These are phyloP conservation scores for Blastobotrys raffinosifermentans DNA, from an alignment of 1,139 yeast genomes.

Conservation along the genomic window DNA sequence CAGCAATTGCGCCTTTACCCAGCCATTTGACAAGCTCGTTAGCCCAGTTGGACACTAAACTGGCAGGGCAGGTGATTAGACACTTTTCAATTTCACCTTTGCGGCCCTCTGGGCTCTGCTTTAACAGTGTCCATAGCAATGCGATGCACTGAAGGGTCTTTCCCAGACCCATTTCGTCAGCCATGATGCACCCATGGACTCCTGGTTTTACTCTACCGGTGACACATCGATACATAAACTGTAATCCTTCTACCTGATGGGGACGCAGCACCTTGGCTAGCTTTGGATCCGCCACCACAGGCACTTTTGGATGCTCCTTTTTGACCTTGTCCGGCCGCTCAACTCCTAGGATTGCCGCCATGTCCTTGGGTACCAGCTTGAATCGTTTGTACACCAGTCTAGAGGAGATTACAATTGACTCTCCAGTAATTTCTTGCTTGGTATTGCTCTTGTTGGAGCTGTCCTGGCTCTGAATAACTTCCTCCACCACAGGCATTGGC, in stretches of 20 bases:
- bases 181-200: conserved; percentile 98
- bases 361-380: not conserved
- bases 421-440: conserved; percentile 18
- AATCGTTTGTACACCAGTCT: not conserved
- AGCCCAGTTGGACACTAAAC: conserved; percentile 95
- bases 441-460: conserved; percentile 17
- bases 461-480: conserved; percentile 21
- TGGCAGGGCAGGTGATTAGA: conserved; percentile 92
- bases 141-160: conserved; percentile 92
- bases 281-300: conserved; percentile 93
- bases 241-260: conserved; percentile 94
- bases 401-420: conserved; percentile 5
- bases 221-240: conserved; percentile 82
- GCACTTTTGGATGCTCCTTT: conserved; percentile 51
- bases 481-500: conserved; percentile 19
- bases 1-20: conserved; percentile 83
- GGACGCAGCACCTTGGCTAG: conserved; percentile 83
- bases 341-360: conserved; percentile 80
- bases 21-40: conserved; percentile 94
- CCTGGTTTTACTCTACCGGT: conserved; percentile 80
- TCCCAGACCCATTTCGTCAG: conserved; percentile 98
- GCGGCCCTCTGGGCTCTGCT: conserved; percentile 83
- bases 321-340: conserved; percentile 44
- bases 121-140: conserved; percentile 86
- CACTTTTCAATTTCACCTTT: conserved; percentile 80